Evolutionary conservation across 2,329 filamentous ascomycete genomes (phyloP).

Genomic region (Trichoderma guizhouense): DNA sequence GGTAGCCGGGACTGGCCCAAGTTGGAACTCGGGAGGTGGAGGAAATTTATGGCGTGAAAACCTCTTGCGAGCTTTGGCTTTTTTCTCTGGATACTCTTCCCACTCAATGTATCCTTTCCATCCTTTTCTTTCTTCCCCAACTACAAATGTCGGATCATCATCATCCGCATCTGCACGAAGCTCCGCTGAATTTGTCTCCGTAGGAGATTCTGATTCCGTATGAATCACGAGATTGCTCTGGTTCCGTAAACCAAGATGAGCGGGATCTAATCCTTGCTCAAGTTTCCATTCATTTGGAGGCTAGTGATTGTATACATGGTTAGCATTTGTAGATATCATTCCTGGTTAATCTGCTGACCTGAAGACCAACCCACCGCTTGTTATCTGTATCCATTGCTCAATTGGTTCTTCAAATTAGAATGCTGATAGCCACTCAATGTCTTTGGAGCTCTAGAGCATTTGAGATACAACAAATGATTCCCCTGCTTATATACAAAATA

Average conservation of each 20-base stretch:
- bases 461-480: not conserved
- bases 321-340: not conserved
- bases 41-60: conserved; percentile 28
- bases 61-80: conserved; percentile 55
- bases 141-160: not conserved
- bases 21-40: conserved; percentile 52
- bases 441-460: not conserved
- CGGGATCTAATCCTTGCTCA: not conserved
- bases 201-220: not conserved
- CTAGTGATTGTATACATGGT: not conserved
- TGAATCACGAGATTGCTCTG: not conserved
- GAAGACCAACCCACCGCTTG: not conserved
- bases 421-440: not conserved
- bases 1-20: conserved; percentile 51
- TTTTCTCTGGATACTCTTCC: conserved; percentile 68
- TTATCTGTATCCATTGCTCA: not conserved
- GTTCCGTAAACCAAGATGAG: not conserved
- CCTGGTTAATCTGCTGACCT: not conserved
- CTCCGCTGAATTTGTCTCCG: not conserved
- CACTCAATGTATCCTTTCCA: conserved; percentile 50
- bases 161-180: not conserved
- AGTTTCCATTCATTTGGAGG: not conserved
- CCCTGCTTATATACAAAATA: not conserved
- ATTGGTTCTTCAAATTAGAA: not conserved
- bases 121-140: not conserved